Percentiles rank a stretch among this genome's conserved stretches.
Conservation (phyloP, 345 rosid species). For the Diplotaxis tenuifolia region DNA sequence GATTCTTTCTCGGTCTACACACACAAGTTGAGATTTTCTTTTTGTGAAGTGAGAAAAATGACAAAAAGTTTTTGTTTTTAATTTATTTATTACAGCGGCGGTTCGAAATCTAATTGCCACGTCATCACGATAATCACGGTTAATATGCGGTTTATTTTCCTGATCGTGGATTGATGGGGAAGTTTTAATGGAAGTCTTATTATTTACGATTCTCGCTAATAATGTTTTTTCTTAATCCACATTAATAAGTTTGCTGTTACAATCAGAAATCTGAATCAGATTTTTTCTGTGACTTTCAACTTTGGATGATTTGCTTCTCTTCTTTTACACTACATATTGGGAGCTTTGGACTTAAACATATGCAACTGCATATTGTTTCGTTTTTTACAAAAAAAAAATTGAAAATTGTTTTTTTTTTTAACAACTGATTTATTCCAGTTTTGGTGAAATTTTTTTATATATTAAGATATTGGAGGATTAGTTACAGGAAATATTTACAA, state of each 20-base stretch:
- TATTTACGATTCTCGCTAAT: background rate
- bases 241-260: background rate
- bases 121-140: conserved; percentile 20
- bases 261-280: background rate
- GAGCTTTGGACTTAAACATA: background rate
- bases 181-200: background rate
- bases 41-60: conserved; percentile 9
- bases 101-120: conserved; percentile 26
- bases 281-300: background rate
- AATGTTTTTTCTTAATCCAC: background rate
- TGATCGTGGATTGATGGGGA: conserved; percentile 27
- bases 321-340: background rate
- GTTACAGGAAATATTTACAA: background rate
- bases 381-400: background rate
- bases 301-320: background rate
- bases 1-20: conserved; percentile 32
- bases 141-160: conserved; percentile 14
- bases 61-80: conserved; percentile 20
- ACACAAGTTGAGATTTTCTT: background rate
- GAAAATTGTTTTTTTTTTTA: background rate
- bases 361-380: background rate
- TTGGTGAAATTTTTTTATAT: background rate
- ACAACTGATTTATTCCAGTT: background rate
- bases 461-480: background rate
- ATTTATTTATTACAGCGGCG: conserved; percentile 32